A percentile compares a stretch with the other conserved stretches of the same genome.
phyloP scores from a whole-genome alignment of 371 early-diverging fungal genomes.

The Saksenaea vasiformis region DNA sequence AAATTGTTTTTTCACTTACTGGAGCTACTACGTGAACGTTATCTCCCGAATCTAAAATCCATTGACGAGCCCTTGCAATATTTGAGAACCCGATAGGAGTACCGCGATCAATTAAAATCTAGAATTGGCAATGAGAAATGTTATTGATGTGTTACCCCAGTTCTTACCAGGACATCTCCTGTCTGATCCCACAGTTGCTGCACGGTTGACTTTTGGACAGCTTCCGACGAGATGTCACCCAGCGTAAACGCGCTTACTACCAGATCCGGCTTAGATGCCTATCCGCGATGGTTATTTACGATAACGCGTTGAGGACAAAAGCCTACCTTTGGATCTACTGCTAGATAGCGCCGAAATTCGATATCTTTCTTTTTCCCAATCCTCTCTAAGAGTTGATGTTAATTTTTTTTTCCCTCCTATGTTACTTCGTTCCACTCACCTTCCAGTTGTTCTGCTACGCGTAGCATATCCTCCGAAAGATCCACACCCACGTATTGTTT shows the following conservation, averaged over 20 bases:
- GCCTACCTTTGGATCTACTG: slow-evolving; percentile 53
- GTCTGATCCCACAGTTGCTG: slow-evolving; percentile 81
- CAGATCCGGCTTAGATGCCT: slow-evolving; percentile 61
- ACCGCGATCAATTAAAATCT: slow-evolving; percentile 85
- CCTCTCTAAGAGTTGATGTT: slow-evolving; percentile 15
- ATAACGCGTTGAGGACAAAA: neutral
- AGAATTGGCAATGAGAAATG: slow-evolving; percentile 8
- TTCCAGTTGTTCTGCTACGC: slow-evolving; percentile 59
- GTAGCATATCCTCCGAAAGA: slow-evolving; percentile 79
- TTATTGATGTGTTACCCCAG: neutral
- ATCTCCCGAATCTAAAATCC: slow-evolving; percentile 56
- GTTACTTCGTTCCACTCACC: slow-evolving; percentile 17
- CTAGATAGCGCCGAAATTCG: slow-evolving; percentile 66
- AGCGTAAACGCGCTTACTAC: slow-evolving; percentile 78
- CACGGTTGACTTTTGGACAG: slow-evolving; percentile 65
- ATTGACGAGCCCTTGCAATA: slow-evolving; percentile 73
- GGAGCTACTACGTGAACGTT: slow-evolving; percentile 68
- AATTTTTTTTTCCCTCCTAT: neutral
- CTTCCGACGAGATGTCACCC: slow-evolving; percentile 70
- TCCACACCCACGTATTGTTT: slow-evolving; percentile 73
- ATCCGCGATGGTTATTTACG: neutral
- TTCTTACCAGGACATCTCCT: slow-evolving; percentile 68
- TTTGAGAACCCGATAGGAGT: slow-evolving; percentile 77
- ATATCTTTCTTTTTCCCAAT: slow-evolving; percentile 16
- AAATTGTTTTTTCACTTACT: slow-evolving; percentile 41